These are phyloP conservation scores for Nyssa sinensis DNA, from an alignment of 148 eudicot genomes.

Conservation along the genomic window DNA sequence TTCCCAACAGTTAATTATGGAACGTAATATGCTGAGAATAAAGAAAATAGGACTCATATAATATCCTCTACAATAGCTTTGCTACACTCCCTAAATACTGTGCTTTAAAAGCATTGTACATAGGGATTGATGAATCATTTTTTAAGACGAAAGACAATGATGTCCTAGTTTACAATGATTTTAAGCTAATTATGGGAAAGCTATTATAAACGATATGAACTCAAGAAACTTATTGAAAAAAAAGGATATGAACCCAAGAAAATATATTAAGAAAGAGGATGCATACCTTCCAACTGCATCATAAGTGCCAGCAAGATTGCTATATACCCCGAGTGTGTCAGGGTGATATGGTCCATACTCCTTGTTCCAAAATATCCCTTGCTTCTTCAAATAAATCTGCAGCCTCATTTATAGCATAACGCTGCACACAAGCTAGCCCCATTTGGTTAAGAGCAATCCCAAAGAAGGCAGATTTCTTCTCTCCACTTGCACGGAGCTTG, in stretches of 20 bases:
- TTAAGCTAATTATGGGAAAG: too few species aligned
- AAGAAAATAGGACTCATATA: too few species aligned
- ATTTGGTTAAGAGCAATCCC: conserved; percentile 96
- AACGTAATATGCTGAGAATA: neutral
- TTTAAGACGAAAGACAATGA: too few species aligned
- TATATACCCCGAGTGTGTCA: conserved; percentile 93
- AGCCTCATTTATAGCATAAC: conserved; percentile 85
- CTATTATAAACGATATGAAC: too few species aligned
- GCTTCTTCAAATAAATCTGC: conserved; percentile 87
- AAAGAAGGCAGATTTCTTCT: conserved; percentile 91
- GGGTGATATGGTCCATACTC: conserved; percentile 93
- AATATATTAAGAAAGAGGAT: neutral
- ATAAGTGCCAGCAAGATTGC: conserved; percentile 97
- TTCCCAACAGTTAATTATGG: neutral
- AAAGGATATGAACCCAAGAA: too few species aligned
- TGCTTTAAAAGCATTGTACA: too few species aligned
- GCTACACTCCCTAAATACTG: too few species aligned
- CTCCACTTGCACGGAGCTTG: conserved; percentile 86
- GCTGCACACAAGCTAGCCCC: conserved; percentile 96
- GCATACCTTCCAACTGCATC: conserved; percentile 96
- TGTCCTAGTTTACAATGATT: too few species aligned
- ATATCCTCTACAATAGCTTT: too few species aligned
- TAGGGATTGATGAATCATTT: too few species aligned
- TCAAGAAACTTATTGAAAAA: too few species aligned
- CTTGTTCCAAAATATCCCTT: conserved; percentile 69